These are phyloP conservation scores for Pascua guehoae DNA, from an alignment of 1,284 basidiomycete genomes.

Conservation along the genomic window DNA sequence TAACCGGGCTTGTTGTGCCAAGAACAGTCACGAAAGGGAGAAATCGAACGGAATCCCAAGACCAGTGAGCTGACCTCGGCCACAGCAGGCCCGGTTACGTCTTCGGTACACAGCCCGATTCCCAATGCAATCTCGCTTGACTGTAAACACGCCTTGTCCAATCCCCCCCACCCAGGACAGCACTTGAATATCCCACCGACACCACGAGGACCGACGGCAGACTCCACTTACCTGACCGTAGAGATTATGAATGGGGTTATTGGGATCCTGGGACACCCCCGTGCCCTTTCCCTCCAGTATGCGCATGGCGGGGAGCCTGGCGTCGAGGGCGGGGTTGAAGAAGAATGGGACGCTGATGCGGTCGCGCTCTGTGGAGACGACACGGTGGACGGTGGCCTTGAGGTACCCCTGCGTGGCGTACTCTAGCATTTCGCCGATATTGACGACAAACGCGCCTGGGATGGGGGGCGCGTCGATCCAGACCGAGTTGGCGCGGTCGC, in stretches of 20 bases:
- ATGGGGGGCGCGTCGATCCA: conserved; percentile 74
- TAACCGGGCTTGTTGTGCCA: no score
- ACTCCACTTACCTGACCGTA: conserved; percentile 5
- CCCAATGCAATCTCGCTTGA: no score
- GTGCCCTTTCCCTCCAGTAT: not conserved
- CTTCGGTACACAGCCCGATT: no score
- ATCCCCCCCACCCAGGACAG: no score
- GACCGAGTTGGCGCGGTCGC: conserved; percentile 49
- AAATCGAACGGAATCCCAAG: no score
- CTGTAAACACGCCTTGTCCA: no score
- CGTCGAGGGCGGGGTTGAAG: conserved; percentile 18
- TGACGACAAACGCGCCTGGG: conserved; percentile 66
- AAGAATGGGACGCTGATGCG: conserved; percentile 15
- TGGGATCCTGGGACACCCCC: conserved; percentile 4
- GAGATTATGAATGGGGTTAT: conserved; percentile 11
- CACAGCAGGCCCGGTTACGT: no score
- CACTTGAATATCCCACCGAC: no score
- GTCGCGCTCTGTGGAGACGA: conserved; percentile 19
- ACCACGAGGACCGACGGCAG: no score
- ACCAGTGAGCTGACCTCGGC: no score
- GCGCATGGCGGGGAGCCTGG: conserved; percentile 4
- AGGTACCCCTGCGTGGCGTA: conserved; percentile 17
- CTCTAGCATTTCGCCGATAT: conserved; percentile 59
- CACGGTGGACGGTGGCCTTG: conserved; percentile 22
- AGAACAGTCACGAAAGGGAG: no score